Conservation (phyloP, 257 asterid genomes). For the Solanum megistacrolobum region DNA sequence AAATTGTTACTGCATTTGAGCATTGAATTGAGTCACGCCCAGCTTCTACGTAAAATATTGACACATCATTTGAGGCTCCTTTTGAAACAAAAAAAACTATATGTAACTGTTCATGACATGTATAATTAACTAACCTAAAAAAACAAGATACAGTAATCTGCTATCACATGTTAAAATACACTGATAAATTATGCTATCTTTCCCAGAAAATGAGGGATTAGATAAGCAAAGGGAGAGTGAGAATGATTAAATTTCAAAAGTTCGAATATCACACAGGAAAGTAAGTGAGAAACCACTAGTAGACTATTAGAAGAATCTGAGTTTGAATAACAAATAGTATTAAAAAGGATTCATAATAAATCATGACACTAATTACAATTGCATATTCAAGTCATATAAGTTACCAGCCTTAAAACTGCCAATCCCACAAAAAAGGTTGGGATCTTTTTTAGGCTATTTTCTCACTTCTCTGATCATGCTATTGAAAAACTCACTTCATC, state of each 20-base stretch:
- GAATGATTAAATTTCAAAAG: background rate
- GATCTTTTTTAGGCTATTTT: background rate
- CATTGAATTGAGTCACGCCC: slow-evolving; percentile 1
- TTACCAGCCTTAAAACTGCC: background rate
- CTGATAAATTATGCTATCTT: background rate
- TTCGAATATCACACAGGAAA: background rate
- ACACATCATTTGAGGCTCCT: background rate
- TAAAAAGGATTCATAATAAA: background rate
- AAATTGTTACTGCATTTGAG: background rate
- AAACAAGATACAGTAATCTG: background rate
- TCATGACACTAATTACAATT: background rate
- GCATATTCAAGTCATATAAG: background rate
- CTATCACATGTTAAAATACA: background rate
- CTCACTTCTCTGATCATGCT: background rate
- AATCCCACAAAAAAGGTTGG: background rate
- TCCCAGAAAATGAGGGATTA: background rate
- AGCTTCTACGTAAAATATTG: background rate
- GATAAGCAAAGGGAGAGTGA: background rate
- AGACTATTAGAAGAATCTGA: background rate
- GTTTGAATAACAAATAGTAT: background rate
- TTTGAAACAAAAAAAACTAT: background rate
- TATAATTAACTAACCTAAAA: background rate
- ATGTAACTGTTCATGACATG: background rate
- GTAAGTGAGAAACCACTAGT: background rate
- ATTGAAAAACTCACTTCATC: background rate